Conservation (phyloP, 2,329 filamentous ascomycete species). For the Aspergillus sp. region DNA sequence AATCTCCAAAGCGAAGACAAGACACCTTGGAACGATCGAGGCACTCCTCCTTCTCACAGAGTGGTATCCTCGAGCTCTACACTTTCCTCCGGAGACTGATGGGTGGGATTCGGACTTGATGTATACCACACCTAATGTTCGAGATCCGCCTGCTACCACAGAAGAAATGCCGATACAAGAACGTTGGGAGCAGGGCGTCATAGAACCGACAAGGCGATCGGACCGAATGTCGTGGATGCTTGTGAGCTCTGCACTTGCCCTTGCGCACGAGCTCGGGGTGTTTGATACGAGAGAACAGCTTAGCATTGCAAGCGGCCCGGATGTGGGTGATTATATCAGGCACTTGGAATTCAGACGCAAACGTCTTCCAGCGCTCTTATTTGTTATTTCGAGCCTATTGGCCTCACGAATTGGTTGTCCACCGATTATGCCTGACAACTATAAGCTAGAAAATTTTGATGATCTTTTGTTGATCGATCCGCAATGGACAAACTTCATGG, state of each 20-base stretch:
- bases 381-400: constrained; percentile 47
- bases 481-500: constrained; percentile 48
- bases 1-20: constrained; percentile 42
- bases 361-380: constrained; percentile 34
- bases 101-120: constrained; percentile 51
- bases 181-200: constrained; percentile 48
- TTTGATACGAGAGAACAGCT: constrained; percentile 38
- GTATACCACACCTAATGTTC: constrained; percentile 31
- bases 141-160: constrained; percentile 19
- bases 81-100: constrained; percentile 48
- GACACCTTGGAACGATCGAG: constrained; percentile 48
- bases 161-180: constrained; percentile 25
- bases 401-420: constrained; percentile 48
- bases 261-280: constrained; percentile 49
- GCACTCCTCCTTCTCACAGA: constrained; percentile 48
- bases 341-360: constrained; percentile 27
- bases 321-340: constrained; percentile 22
- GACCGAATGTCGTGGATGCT: constrained; percentile 58
- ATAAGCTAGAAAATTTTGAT: constrained; percentile 21
- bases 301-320: constrained; percentile 14
- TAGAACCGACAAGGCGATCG: constrained; percentile 48
- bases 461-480: constrained; percentile 37
- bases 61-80: constrained; percentile 51
- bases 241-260: constrained; percentile 47
- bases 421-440: constrained; percentile 45